phyloP scores from a whole-genome alignment of 2,329 filamentous ascomycete species.

The Peltaster fructicola region DNA sequence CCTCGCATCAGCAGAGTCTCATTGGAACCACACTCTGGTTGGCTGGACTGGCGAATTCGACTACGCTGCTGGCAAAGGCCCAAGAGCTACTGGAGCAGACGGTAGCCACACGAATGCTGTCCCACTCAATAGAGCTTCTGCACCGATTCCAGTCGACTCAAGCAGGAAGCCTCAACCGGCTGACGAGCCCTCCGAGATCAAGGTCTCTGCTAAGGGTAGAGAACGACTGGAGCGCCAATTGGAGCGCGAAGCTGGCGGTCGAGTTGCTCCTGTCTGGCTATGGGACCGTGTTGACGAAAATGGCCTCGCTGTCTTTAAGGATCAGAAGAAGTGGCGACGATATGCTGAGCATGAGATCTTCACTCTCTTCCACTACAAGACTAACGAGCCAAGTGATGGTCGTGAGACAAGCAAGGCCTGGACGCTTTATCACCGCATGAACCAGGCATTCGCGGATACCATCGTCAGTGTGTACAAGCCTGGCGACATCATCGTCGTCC shows the following conservation, averaged over 20 bases:
- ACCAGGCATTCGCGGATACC: slow-evolving; percentile 76
- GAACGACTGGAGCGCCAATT: slow-evolving; percentile 57
- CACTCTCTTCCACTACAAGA: slow-evolving; percentile 89
- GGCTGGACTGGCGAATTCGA: slow-evolving; percentile 76
- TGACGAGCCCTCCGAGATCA: slow-evolving; percentile 45
- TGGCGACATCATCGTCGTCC: slow-evolving; percentile 79
- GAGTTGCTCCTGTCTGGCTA: slow-evolving; percentile 78
- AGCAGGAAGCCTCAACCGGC: slow-evolving; percentile 16
- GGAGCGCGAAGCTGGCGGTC: slow-evolving; percentile 53
- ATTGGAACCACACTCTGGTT: slow-evolving; percentile 84
- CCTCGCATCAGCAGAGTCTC: slow-evolving; percentile 63
- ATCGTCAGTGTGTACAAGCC: slow-evolving; percentile 82
- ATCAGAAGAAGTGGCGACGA: slow-evolving; percentile 72
- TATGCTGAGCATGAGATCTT: slow-evolving; percentile 88
- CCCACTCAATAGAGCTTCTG: slow-evolving; percentile 56
- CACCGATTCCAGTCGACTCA: slow-evolving; percentile 57
- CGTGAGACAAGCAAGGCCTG: slow-evolving; percentile 66
- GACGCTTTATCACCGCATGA: slow-evolving; percentile 87
- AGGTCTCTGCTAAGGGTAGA: slow-evolving; percentile 53
- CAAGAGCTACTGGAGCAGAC: slow-evolving; percentile 7
- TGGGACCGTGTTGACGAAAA: slow-evolving; percentile 53
- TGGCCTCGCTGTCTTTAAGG: slow-evolving; percentile 53
- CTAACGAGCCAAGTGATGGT: slow-evolving; percentile 76
- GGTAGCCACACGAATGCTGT: slow-evolving; percentile 25
- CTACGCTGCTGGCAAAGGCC: slow-evolving; percentile 11